Evolutionary conservation across 1,284 basidiomycete species (phyloP), one percentile per base, ranked within the genome.

Genomic region (Apiotrichum sp.): DNA sequence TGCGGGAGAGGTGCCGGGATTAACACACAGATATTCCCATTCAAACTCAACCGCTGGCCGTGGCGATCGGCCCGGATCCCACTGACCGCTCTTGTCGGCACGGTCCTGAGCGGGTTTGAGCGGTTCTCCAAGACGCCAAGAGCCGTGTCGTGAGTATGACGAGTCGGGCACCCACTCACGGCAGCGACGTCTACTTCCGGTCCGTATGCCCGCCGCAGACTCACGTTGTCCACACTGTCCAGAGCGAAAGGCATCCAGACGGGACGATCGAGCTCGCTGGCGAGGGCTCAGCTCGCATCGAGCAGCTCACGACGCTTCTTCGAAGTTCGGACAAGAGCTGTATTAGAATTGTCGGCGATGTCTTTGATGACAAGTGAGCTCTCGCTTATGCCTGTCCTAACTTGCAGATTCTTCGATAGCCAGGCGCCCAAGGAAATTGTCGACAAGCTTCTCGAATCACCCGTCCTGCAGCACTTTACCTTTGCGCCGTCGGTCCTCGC

Each of bases 141-240:
- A 29, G 72, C 73, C 7, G 68, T 74, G 6, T 70, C 74, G 68
- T 74, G 52, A 57, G 72, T 66, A 1, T n/a, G n/a, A n/a, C n/a
- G n/a, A n/a, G n/a, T n/a, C n/a, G n/a, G n/a, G n/a, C n/a, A n/a
- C n/a, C n/a, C 36, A 38, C 36, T 7, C 36, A n/a, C 14, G 8
- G 5, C 55, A 72, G 67, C 5, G 56, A 61, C 6, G 53, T 42
- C 33, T 64, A 66, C 57, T 71, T 61, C 51, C 53, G 51, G 11
- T 52, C 53, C 11, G 59, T 66, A 46, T 73, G 69, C 47, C 60
- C 62, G 1, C 16, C 50, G 2, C 62, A 59, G 32, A 61, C 59
- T 32, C 55, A 67, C 44, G 53, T 53, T 41, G 53, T 61, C 6
- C 58, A 68, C 53, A 64, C 61, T 1, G 52, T 71, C 32, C 57